Evolutionary conservation across 192 early-diverging fungal species (phyloP).

Genomic region (Ramicandelaber brevisporus): DNA sequence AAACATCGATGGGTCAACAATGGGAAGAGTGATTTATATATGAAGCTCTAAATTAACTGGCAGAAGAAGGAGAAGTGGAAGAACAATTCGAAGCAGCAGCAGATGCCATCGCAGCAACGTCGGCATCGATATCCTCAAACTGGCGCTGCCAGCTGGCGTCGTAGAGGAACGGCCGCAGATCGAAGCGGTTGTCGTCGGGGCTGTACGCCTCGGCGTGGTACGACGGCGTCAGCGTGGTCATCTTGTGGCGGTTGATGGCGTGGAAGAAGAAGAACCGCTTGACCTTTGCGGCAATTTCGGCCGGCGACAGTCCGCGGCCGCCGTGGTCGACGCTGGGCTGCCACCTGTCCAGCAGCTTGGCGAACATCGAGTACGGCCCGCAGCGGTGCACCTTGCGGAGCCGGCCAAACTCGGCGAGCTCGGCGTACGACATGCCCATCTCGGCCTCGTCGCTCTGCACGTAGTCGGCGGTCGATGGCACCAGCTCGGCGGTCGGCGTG

Average conservation of each 20-base stretch:
- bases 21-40: too few relatives aligned
- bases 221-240: slow-evolving; percentile 84
- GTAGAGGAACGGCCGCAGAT: slow-evolving; percentile 89
- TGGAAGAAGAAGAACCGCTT: slow-evolving; percentile 94
- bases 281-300: slow-evolving; percentile 68
- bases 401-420: slow-evolving; percentile 72
- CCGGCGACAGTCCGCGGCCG: slow-evolving; percentile 3
- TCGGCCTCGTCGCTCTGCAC: slow-evolving; percentile 81
- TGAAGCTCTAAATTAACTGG: too few relatives aligned
- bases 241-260: slow-evolving; percentile 95
- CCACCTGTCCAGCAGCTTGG: slow-evolving; percentile 67
- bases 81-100: too few relatives aligned
- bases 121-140: slow-evolving; percentile 59
- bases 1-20: too few relatives aligned
- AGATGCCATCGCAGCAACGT: slow-evolving; percentile 17
- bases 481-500: slow-evolving; percentile 84
- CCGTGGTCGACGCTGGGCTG: too few relatives aligned
- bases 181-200: slow-evolving; percentile 95
- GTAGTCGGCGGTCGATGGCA: slow-evolving; percentile 62
- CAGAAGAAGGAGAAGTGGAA: too few relatives aligned
- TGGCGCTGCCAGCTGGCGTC: slow-evolving; percentile 83
- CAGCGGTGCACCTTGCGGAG: slow-evolving; percentile 67
- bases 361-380: slow-evolving; percentile 90
- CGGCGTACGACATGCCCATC: slow-evolving; percentile 97
- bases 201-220: slow-evolving; percentile 90